Evolutionary conservation across 2,329 filamentous ascomycete species (phyloP), one percentile per base, ranked within the genome.

Genomic region (Aspergillus pseudoviridinutans): DNA sequence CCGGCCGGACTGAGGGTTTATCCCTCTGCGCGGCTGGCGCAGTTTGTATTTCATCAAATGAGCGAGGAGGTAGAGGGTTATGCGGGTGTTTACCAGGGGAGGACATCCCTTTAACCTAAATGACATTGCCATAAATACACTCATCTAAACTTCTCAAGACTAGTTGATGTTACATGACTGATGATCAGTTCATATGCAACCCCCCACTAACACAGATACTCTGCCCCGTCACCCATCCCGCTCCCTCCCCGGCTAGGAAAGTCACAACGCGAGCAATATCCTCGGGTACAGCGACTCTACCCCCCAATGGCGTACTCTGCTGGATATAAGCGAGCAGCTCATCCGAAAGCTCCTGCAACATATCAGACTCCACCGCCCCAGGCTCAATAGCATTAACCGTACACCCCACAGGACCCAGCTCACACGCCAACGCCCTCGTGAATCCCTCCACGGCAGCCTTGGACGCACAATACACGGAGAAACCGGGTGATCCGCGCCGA

Each of bases 31-130:
- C 74, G 68, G 53, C 63, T 79, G 9, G 76, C 71, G 10, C 76
- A 79, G 60, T 67, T 79, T 55, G 73, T 77, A 0, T 74, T 78
- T 29, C 65, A 76, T 27, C 55, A 71, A 57, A 65, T 78, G 70
- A 66, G 60, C 2, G 71, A 73, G 51, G 55, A 50, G 1, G 74
- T 75, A 0, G 72, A 73, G 22, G 72, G 70, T 25, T 78, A 78
- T 57, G 68, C 58, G 14, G 76, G 75, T 4, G 54, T 73, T 7
- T 78, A 78, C 59, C 75, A 78, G 57, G 32, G 32, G 32, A 38
- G 32, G 5, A 38, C 32, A 14, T 1, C 32, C 6, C 32, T 38
- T 2, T 35, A 35, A 35, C 12, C 2, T 1, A 35, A 6, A 4
- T 2, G 14, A 17, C 32, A 6, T 5, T 17, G 32, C 10, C 10